These are phyloP conservation scores for Raffaelea arxii DNA, from an alignment of 2,329 filamentous ascomycete species.

Conservation along the genomic window DNA sequence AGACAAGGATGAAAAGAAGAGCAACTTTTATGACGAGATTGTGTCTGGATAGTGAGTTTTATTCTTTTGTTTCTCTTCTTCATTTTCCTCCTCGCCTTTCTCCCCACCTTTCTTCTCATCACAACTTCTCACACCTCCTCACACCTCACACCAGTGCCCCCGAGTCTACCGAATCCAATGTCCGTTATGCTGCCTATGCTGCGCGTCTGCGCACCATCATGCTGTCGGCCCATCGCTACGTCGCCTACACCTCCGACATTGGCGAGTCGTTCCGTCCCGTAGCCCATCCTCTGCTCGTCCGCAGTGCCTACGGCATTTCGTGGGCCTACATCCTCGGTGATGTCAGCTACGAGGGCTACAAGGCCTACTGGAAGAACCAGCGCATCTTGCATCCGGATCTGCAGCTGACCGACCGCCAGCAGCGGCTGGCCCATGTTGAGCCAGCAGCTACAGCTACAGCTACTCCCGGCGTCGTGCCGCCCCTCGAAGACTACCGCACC, in stretches of 20 bases:
- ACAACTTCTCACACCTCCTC: background rate
- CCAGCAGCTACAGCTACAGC: conserved; percentile 11
- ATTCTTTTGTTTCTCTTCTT: background rate
- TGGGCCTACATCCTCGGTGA: conserved; percentile 92
- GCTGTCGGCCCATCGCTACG: conserved; percentile 84
- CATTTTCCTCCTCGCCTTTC: background rate
- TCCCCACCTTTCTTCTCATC: background rate
- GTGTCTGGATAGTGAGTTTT: conserved; percentile 66
- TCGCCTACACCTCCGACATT: conserved; percentile 93
- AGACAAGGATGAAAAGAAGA: conserved; percentile 51
- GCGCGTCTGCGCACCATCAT: conserved; percentile 78
- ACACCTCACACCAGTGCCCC: conserved; percentile 40
- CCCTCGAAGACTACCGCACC: conserved; percentile 80
- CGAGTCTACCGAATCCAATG: conserved; percentile 72
- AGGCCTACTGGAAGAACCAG: conserved; percentile 84
- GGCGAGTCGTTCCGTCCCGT: conserved; percentile 93
- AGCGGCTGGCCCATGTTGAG: conserved; percentile 35
- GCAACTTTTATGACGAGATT: conserved; percentile 67
- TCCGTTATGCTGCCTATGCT: conserved; percentile 91
- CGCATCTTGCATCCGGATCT: conserved; percentile 59
- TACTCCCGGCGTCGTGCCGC: conserved; percentile 38
- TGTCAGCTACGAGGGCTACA: conserved; percentile 88
- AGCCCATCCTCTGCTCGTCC: conserved; percentile 74
- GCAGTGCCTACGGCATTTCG: conserved; percentile 77
- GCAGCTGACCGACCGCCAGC: conserved; percentile 39